Evolutionary conservation across 108 stramenopile species (phyloP), one percentile per base, ranked within the genome.

Genomic region (Pinguiococcus pyrenoidosus): DNA sequence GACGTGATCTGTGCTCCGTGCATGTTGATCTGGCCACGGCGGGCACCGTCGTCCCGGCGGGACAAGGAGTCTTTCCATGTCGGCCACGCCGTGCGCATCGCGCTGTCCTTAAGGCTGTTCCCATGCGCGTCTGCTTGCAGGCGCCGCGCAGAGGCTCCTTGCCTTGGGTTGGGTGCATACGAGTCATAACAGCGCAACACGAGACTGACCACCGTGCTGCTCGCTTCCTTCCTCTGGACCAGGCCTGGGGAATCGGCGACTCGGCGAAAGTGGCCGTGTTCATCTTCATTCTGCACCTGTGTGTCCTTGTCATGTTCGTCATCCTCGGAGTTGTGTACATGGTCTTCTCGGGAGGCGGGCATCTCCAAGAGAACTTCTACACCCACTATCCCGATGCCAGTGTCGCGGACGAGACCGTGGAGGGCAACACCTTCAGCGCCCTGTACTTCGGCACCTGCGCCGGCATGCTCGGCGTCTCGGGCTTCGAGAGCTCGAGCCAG

Each of bases 401-500:
- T 21, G 18, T 29, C 43, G 17, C 29, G 47, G 26, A 47, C 47
- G n/a, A 41, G 22, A 2, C 41, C 26, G 47, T 61, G 33, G 7
- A 39, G 30, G 75, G 73, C 13, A 64, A 28, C 35, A 52, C 60
- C 28, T 57, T 34, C 22, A 73, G 68, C 17, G 76, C 77, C 2
- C n/a, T 81, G 5, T 76, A 76, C 32, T 81, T 78, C 54, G 80
- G 80, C 6, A 67, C 71, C 47, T 60, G 56, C 24, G 46, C 52
- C 21, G 76, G 75, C 16, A 73, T 82, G 68, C 61, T 82, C 23
- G 81, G 81, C 32, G 68, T 79, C 16, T 62, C 64, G 3, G 80
- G 81, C 3, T 82, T 82, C 43, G 81, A 82, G 69, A 68, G 73
- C 1, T 54, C 64, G 68, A 69, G 74, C 2, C 71, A 81, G 48